Evolutionary conservation across 163 green algal genomes (phyloP).

Genomic region (Chlamydomonas reinhardtii): DNA sequence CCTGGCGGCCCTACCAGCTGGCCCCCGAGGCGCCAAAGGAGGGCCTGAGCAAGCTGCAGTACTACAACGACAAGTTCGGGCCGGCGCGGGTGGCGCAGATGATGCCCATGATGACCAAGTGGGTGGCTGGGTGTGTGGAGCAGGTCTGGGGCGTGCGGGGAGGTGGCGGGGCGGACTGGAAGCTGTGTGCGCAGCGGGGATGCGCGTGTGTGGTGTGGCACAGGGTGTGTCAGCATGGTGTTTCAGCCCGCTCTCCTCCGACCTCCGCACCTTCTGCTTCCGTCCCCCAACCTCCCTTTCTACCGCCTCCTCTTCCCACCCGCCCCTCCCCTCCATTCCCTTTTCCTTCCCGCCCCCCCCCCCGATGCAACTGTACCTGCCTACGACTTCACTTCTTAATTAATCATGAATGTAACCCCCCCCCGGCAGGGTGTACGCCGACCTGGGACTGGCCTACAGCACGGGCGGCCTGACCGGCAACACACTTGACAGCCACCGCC

Average conservation of each 20-base stretch:
- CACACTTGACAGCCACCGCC: conserved; percentile 65
- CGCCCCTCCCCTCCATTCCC: neutral
- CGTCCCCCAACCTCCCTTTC: too few relatives aligned
- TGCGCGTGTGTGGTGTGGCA: too few relatives aligned
- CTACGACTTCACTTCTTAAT: too few relatives aligned
- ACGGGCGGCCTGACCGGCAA: conserved; percentile 72
- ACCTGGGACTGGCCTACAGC: conserved; percentile 64
- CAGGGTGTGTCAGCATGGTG: too few relatives aligned
- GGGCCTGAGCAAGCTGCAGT: conserved; percentile 64
- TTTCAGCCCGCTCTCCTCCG: too few relatives aligned
- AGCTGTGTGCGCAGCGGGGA: neutral
- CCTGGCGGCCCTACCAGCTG: conserved; percentile 64
- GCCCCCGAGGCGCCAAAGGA: conserved; percentile 54
- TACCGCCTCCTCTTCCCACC: too few relatives aligned
- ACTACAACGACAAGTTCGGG: conserved; percentile 56
- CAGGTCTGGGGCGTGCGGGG: neutral
- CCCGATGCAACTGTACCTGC: too few relatives aligned
- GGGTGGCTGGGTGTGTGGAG: neutral
- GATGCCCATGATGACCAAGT: conserved; percentile 47
- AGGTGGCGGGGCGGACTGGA: too few relatives aligned
- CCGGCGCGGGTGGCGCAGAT: conserved; percentile 46
- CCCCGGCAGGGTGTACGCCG: conserved; percentile 52
- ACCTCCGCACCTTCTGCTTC: too few relatives aligned
- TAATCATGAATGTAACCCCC: too few relatives aligned
- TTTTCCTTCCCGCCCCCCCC: neutral